Evolutionary conservation across 2,329 filamentous ascomycete species (phyloP).

Genomic region (Chaetomium strumarium): DNA sequence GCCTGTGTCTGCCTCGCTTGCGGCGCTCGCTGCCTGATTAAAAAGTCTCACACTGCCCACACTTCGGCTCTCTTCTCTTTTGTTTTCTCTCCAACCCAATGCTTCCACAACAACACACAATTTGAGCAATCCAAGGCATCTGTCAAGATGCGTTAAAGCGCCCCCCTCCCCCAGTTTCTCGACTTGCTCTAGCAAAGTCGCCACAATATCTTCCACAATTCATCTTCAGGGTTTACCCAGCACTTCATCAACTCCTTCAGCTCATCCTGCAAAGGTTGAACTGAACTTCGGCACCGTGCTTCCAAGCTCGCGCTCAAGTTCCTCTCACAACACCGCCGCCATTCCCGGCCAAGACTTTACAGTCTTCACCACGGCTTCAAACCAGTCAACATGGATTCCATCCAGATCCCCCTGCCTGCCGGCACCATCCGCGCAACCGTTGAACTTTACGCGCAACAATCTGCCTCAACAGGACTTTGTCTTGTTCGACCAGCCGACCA

Average conservation of each 20-base stretch:
- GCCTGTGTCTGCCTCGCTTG: slow-evolving; percentile 12
- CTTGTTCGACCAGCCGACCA: slow-evolving; percentile 58
- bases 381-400: slow-evolving; percentile 73
- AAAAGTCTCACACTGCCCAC: slow-evolving; percentile 36
- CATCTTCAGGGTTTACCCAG: slow-evolving; percentile 34
- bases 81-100: slow-evolving; percentile 31
- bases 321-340: slow-evolving; percentile 49
- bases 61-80: slow-evolving; percentile 28
- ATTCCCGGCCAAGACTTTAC: slow-evolving; percentile 60
- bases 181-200: slow-evolving; percentile 33
- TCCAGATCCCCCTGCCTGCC: slow-evolving; percentile 58
- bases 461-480: slow-evolving; percentile 68
- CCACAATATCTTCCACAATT: slow-evolving; percentile 48
- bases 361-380: slow-evolving; percentile 80
- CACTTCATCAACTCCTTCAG: slow-evolving; percentile 46
- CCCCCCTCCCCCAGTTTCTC: slow-evolving; percentile 33
- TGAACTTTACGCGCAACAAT: slow-evolving; percentile 36
- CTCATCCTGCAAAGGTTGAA: slow-evolving; percentile 51
- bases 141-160: slow-evolving; percentile 55
- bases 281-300: slow-evolving; percentile 63
- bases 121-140: slow-evolving; percentile 36
- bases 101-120: slow-evolving; percentile 29
- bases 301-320: slow-evolving; percentile 53
- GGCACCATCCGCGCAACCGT: slow-evolving; percentile 55
- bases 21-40: slow-evolving; percentile 41